A percentile compares a stretch with the other conserved stretches of the same genome.
Evolutionary conservation across 441 rosid species (phyloP).

Genomic region (Manihot esculenta): DNA sequence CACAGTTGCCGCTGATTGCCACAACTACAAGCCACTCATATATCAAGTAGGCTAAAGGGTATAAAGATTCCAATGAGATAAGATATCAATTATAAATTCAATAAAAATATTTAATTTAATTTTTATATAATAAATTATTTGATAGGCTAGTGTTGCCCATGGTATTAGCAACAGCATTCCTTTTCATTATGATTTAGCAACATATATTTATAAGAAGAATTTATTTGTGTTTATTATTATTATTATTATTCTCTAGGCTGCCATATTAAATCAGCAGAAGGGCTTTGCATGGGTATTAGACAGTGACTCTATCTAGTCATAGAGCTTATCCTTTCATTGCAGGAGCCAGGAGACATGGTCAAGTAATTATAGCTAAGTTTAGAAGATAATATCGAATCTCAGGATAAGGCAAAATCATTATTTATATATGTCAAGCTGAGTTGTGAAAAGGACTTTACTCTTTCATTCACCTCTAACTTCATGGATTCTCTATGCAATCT

Average conservation of each 20-base stretch:
- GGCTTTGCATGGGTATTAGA: background rate
- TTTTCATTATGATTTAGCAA: conserved; percentile 1
- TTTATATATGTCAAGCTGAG: conserved; percentile 15
- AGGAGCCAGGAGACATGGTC: background rate
- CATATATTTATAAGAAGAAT: too few relatives aligned
- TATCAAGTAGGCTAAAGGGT: too few relatives aligned
- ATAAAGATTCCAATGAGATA: too few relatives aligned
- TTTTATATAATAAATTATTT: too few relatives aligned
- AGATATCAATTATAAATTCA: too few relatives aligned
- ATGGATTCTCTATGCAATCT: conserved; percentile 18
- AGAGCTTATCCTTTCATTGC: conserved; percentile 28
- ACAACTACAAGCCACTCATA: too few relatives aligned
- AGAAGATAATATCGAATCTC: conserved; percentile 40
- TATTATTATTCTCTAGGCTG: too few relatives aligned
- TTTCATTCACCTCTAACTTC: background rate
- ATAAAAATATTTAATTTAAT: too few relatives aligned
- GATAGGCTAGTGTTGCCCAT: background rate
- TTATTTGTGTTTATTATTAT: too few relatives aligned
- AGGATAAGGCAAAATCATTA: conserved; percentile 30
- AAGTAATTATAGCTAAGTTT: conserved; percentile 21
- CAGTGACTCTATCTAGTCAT: conserved; percentile 14
- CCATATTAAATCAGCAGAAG: background rate
- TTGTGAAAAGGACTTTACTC: conserved; percentile 16
- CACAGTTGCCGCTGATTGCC: too few relatives aligned
- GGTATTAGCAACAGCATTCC: background rate